Evolutionary conservation across 2,329 filamentous ascomycete genomes (phyloP).

Genomic region (Myriosclerotinia duriaeana): DNA sequence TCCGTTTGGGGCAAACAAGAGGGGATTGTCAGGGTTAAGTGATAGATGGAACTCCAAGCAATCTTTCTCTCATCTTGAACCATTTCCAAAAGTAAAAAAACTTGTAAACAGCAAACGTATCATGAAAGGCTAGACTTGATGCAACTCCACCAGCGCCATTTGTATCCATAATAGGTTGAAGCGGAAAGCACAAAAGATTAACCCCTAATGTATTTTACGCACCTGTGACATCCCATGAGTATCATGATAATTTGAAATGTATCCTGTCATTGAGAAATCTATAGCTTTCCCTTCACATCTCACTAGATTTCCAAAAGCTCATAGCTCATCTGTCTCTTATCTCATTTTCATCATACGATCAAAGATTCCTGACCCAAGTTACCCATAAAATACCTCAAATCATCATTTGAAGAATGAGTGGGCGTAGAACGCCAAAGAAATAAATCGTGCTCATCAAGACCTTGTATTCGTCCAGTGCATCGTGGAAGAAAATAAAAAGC

Average conservation of each 20-base stretch:
- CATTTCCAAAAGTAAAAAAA: not conserved
- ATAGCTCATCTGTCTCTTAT: constrained; percentile 8
- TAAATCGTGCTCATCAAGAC: not conserved
- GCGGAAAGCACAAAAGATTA: not conserved
- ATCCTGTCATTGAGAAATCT: constrained; percentile 18
- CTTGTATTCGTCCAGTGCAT: not conserved
- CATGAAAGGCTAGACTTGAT: constrained; percentile 10
- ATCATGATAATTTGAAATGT: constrained; percentile 15
- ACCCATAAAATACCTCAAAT: constrained; percentile 5
- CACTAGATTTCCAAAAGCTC: constrained; percentile 10
- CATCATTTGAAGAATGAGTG: not conserved
- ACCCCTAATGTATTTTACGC: not conserved
- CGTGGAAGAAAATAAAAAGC: constrained; percentile 2
- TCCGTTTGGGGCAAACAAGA: not conserved
- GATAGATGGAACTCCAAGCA: no score
- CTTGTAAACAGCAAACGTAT: not conserved
- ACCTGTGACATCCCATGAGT: not conserved
- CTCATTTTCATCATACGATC: constrained; percentile 7
- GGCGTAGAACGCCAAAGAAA: constrained; percentile 10
- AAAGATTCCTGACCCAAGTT: not conserved
- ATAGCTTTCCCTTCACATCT: not conserved
- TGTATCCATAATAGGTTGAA: not conserved
- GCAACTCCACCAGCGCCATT: not conserved
- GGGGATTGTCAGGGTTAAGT: no score
- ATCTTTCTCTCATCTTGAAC: no score